Conservation (phyloP, 1,284 basidiomycete species). For the Austroboletus niveus region DNA sequence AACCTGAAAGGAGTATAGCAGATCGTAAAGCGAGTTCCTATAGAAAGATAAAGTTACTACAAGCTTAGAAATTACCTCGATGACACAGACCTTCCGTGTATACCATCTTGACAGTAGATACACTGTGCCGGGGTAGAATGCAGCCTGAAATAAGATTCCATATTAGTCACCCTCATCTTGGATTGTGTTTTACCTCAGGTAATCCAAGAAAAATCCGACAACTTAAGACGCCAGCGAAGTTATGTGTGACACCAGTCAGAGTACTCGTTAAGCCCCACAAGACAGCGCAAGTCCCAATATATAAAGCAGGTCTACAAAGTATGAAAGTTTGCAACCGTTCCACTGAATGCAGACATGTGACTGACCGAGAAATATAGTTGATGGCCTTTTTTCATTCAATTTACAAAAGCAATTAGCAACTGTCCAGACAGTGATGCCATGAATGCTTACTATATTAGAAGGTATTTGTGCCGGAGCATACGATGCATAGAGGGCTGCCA, state of each 20-base stretch:
- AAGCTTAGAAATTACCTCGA: neutral
- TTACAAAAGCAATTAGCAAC: neutral
- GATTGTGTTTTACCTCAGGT: constrained; percentile 44
- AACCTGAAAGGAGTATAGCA: constrained; percentile 67
- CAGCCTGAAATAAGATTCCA: constrained; percentile 36
- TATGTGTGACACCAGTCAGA: constrained; percentile 56
- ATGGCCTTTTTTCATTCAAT: constrained; percentile 36
- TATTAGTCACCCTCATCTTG: neutral
- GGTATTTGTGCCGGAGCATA: constrained; percentile 65
- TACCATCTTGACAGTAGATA: constrained; percentile 65
- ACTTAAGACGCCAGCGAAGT: constrained; percentile 54
- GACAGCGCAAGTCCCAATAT: constrained; percentile 60
- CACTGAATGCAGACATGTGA: neutral
- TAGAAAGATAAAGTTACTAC: neutral
- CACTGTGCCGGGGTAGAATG: constrained; percentile 62
- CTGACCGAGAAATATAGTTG: constrained; percentile 49
- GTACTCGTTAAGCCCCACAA: constrained; percentile 63
- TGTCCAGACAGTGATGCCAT: neutral
- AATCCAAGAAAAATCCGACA: constrained; percentile 63
- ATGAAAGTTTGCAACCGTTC: neutral
- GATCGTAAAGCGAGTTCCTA: constrained; percentile 68
- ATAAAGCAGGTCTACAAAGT: constrained; percentile 51
- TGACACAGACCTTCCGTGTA: constrained; percentile 49
- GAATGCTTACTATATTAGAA: constrained; percentile 54
- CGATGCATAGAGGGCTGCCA: constrained; percentile 60